Evolutionary conservation across 495 filamentous ascomycete species (phyloP), one percentile per base, ranked within the genome.

Genomic region (Staphylotrichum longicolle): DNA sequence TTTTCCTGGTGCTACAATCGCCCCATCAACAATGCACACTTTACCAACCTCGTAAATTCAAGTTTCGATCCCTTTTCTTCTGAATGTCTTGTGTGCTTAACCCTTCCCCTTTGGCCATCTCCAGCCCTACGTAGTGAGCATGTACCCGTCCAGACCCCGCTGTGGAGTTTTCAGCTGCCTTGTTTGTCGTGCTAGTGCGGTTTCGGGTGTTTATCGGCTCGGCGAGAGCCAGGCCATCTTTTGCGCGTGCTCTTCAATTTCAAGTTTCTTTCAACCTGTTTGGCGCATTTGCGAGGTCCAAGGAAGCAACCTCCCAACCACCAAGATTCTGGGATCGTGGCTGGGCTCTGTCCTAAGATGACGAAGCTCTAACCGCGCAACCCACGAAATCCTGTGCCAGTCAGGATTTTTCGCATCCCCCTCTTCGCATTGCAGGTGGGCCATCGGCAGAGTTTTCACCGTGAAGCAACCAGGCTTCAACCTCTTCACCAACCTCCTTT

Each of bases 121-220:
- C 51, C 62, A 59, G 62, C 56, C 49, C 56, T 54, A 63, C 42
- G 57, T 60, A 15, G 33, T 5, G 12, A 30, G 20, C 54, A 47
- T 20, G 37, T 32, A 57, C 58, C 54, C n/a, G 3, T 14, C n/a
- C 12, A 46, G 50, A 51, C 44, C 53, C 51, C 54, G 47, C 59
- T 58, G 59, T 66, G 63, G 63, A 57, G 48, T 40, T 54, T 59
- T 66, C 63, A 66, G 63, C 63, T 66, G 63, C 49, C 59, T 62
- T 59, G 52, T 44, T 50, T 7, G 27, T 14, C 8, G 54, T 45
- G 54, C 63, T 62, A 57, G 63, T 59, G 58, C 62, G 57, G 6
- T 65, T 65, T 65, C 49, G 51, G 60, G 20, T 33, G n/a, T 40
- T 64, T 27, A 34, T 61, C 52, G 46, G 42, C 51, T 46, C 27